Base-by-base conservation (phyloP, 2,329 filamentous ascomycete genomes). In the Fusarium floridanum region DNA sequence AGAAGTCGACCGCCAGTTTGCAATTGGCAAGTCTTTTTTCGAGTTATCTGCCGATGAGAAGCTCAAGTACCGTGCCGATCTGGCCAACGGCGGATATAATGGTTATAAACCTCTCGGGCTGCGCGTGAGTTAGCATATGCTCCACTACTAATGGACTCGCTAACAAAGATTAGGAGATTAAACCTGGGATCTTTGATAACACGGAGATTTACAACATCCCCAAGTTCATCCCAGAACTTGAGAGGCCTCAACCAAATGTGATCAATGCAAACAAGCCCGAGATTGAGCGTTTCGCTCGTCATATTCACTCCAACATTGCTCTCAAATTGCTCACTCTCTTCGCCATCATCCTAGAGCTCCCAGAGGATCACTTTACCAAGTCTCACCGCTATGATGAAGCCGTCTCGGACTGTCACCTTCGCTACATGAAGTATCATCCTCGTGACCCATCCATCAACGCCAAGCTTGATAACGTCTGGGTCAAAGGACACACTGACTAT, bases 351-450 rank as follows among this genome's bases (percentile, higher is more conserved):
- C 5, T 57, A 4, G 53, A 57, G 20, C 32, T 57, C 3, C 53
- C 53, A 5, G 53, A 57, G 53, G 53, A 57, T 14, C 32, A 57
- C 5, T 57, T 57, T 5, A 37, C 32, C 32, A 37, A 57, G 7
- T 57, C 53, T 24, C 53, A 57, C 22, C 53, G 53, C 4, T 57
- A 57, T 36, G 32, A 57, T 1, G 53, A 57, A 3, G 53, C 53
- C 2, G 32, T 57, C 10, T 57, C 53, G 10, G 53, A 57, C 20
- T 57, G 53, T 16, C 53, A 57, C 32, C 53, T 57, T 22, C 53
- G 53, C 1, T 57, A 57, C 53, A 57, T 57, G 53, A 57, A 57
- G 29, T 57, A 57, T 57, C 53, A 57, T 14, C 53, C 53, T 57
- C 32, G 53, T 5, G 53, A 57, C 11, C 32, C 32, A 3, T 20